These are phyloP conservation scores for Lophium mytilinum DNA, from an alignment of 495 filamentous ascomycete species.

Conservation along the genomic window DNA sequence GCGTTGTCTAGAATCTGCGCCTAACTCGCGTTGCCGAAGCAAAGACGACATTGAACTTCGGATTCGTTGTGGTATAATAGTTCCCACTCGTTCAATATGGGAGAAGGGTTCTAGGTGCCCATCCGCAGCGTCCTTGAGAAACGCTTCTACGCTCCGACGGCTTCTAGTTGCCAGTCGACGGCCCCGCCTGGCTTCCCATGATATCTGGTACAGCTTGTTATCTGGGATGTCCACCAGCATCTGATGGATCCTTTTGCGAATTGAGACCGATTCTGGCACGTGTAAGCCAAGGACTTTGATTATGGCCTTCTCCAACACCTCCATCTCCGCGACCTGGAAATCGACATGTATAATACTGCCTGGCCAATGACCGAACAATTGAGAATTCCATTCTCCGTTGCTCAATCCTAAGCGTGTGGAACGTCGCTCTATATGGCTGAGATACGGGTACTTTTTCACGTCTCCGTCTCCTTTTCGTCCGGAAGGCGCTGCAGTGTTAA, in stretches of 20 bases:
- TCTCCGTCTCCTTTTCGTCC: neutral
- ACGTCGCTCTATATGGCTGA: neutral
- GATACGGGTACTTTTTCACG: neutral
- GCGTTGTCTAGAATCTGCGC: conserved; percentile 17
- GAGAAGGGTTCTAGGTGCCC: conserved; percentile 4
- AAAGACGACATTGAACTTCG: conserved; percentile 10
- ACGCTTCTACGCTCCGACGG: conserved; percentile 13
- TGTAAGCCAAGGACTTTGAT: neutral
- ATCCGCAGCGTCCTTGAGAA: conserved; percentile 11
- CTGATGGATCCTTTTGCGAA: conserved; percentile 9
- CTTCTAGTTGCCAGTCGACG: conserved; percentile 2
- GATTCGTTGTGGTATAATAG: neutral
- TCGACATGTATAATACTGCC: conserved; percentile 21
- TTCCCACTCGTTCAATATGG: conserved; percentile 16
- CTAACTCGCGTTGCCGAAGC: conserved; percentile 31
- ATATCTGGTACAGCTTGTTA: conserved; percentile 1
- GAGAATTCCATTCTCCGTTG: conserved; percentile 13
- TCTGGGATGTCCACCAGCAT: conserved; percentile 8
- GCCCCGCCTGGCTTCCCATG: conserved; percentile 3
- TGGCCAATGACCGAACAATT: conserved; percentile 8
- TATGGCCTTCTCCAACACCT: conserved; percentile 5
- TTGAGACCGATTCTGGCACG: neutral
- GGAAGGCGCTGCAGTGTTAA: neutral
- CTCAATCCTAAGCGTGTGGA: neutral
- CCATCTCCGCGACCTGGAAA: conserved; percentile 14